Evolutionary conservation across 2,329 filamentous ascomycete genomes (phyloP), one percentile per base, ranked within the genome.

Genomic region (Talaromyces atroroseus): DNA sequence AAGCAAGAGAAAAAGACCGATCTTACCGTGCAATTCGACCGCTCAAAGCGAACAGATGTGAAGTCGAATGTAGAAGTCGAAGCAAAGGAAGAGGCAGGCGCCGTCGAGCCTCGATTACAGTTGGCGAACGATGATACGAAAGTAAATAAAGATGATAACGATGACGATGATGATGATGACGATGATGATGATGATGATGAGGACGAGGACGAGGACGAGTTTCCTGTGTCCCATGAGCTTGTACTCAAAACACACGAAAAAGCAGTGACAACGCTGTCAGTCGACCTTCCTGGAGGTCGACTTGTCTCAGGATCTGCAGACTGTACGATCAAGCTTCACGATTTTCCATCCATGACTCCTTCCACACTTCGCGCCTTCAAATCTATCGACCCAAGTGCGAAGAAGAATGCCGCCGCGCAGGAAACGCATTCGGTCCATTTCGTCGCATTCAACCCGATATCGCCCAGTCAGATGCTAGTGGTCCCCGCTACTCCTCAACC

Each of bases 281-380:
- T 96, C 49, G 94, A 99, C 73, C 86, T 89, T 0, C 85, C 91
- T 0, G 94, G 94, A 11, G 87, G 86, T 48, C 84, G 94, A 64
- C 78, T 99, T 68, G 85, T 92, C 49, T 94, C 90, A n/a, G 92
- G 89, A 21, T 96, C 92, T 5, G 88, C 87, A 59, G 94, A 99
- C 73, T 95, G 91, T 71, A 89, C 85, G 1, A 77, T 97, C 65
- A 97, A 96, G 69, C 80, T 99, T 18, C 91, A 96, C 75, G 92
- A 99, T 70, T 95, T 99, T 70, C 85, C 92, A 2, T 89, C 92
- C 48, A 95, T 99, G 87, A 96, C 92, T 0, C 90, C 92, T 1
- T 94, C 91, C 5, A 97, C 94, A 0, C 82, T 99, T 52, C 88
- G 92, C 64, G 90, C 94, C 0, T 99, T 99, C 80, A 91, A 90